phyloP scores from a whole-genome alignment of 108 stramenopile genomes.

The Pseudonitzschia pungens region DNA sequence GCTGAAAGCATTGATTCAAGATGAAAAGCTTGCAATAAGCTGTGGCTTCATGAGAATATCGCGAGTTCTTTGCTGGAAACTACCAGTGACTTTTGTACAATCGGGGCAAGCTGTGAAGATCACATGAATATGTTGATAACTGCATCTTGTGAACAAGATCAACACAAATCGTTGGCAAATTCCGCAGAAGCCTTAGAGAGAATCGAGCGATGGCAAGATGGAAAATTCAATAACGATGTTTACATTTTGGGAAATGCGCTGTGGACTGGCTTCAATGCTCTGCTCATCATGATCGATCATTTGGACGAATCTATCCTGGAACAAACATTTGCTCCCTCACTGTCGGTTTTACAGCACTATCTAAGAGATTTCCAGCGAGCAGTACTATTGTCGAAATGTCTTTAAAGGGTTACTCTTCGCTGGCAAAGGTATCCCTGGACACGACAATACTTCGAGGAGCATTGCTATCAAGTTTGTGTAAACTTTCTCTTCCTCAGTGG shows the following conservation, averaged over 20 bases:
- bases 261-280: constrained; percentile 38
- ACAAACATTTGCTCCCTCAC: constrained; percentile 67
- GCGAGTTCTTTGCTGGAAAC: constrained; percentile 56
- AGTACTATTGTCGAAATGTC: constrained; percentile 53
- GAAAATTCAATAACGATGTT: constrained; percentile 29
- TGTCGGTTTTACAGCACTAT: constrained; percentile 80
- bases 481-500: constrained; percentile 86
- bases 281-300: constrained; percentile 38
- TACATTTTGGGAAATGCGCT: constrained; percentile 45
- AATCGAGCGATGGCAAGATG: constrained; percentile 28
- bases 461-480: constrained; percentile 76
- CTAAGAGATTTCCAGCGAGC: constrained; percentile 80
- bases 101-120: constrained; percentile 73
- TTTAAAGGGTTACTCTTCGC: constrained; percentile 52
- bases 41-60: constrained; percentile 26
- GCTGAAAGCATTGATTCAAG: constrained; percentile 36
- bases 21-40: constrained; percentile 11
- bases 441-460: constrained; percentile 59
- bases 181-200: constrained; percentile 43
- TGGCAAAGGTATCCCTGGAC: constrained; percentile 42
- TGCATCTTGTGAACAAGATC: constrained; percentile 38
- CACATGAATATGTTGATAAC: constrained; percentile 65
- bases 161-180: constrained; percentile 11
- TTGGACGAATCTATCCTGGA: constrained; percentile 38
- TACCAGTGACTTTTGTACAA: constrained; percentile 76